Conservation (phyloP, 78 protist species). For the Tieghemostelium lacteum region DNA sequence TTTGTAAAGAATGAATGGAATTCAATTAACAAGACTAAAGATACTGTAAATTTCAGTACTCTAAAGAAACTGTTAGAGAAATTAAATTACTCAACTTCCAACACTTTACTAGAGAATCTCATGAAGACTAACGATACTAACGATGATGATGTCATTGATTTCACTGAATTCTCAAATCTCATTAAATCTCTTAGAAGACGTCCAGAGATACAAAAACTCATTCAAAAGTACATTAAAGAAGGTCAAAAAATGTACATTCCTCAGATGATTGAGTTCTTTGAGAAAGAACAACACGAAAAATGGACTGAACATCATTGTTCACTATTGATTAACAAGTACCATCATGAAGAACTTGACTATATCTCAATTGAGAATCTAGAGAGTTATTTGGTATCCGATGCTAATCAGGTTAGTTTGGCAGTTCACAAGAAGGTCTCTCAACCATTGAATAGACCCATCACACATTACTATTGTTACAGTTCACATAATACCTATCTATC, state of each 20-base stretch:
- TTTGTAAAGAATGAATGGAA: constrained; percentile 46
- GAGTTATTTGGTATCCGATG: not conserved
- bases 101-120: not conserved
- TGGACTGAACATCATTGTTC: constrained; percentile 7
- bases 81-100: constrained; percentile 31
- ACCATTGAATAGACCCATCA: constrained; percentile 85
- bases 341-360: not conserved
- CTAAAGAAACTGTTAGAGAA: constrained; percentile 25
- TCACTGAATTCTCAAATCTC: constrained; percentile 48
- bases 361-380: constrained; percentile 54
- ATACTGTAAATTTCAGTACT: constrained; percentile 20
- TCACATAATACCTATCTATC: constrained; percentile 95
- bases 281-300: constrained; percentile 18
- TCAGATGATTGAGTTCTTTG: constrained; percentile 36
- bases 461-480: constrained; percentile 77
- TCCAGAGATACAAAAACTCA: constrained; percentile 41
- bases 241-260: not conserved
- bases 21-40: constrained; percentile 25
- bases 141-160: constrained; percentile 21
- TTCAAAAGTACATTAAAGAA: not conserved
- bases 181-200: constrained; percentile 11
- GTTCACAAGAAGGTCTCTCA: not conserved
- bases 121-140: constrained; percentile 40
- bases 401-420: constrained; percentile 1
- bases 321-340: constrained; percentile 18